Conservation (phyloP, 768 basidiomycete species). For the Naematelia encephala region DNA sequence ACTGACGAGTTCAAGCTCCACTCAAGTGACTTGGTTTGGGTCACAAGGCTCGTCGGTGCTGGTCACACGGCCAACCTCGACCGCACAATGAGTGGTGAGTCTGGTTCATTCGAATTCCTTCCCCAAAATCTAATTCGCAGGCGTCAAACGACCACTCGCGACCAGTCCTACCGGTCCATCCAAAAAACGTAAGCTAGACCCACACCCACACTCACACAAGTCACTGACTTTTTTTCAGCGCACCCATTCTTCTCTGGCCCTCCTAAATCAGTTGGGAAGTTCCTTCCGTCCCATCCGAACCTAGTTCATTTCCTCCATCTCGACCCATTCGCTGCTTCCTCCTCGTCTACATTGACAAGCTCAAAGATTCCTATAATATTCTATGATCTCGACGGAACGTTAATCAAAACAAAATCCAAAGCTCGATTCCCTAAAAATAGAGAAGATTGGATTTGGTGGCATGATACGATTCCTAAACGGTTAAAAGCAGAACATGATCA, state of each 20-base stretch:
- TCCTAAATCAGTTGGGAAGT: conserved; percentile 6
- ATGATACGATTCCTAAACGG: conserved; percentile 60
- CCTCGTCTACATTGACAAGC: not conserved
- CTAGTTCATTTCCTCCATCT: conserved; percentile 45
- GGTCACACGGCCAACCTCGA: too few relatives aligned
- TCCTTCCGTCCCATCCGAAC: conserved; percentile 35
- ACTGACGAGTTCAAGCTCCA: too few relatives aligned
- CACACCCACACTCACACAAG: not conserved
- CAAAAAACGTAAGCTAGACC: conserved; percentile 1
- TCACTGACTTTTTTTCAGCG: conserved; percentile 16
- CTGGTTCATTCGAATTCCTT: too few relatives aligned
- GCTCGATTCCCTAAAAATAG: conserved; percentile 55
- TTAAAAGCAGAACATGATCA: conserved; percentile 60
- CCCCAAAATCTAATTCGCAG: too few relatives aligned
- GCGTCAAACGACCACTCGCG: not conserved
- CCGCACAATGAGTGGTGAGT: not conserved
- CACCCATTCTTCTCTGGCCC: conserved; percentile 40
- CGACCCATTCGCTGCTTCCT: conserved; percentile 38
- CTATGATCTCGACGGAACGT: conserved; percentile 83
- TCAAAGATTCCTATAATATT: conserved; percentile 62
- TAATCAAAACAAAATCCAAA: conserved; percentile 58
- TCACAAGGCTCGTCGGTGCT: too few relatives aligned
- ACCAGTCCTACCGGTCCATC: not conserved
- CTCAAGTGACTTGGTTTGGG: too few relatives aligned
- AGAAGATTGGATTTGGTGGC: conserved; percentile 72